Evolutionary conservation across 2,329 filamentous ascomycete species (phyloP), one percentile per base, ranked within the genome.

Genomic region (Fusarium bactridioides): DNA sequence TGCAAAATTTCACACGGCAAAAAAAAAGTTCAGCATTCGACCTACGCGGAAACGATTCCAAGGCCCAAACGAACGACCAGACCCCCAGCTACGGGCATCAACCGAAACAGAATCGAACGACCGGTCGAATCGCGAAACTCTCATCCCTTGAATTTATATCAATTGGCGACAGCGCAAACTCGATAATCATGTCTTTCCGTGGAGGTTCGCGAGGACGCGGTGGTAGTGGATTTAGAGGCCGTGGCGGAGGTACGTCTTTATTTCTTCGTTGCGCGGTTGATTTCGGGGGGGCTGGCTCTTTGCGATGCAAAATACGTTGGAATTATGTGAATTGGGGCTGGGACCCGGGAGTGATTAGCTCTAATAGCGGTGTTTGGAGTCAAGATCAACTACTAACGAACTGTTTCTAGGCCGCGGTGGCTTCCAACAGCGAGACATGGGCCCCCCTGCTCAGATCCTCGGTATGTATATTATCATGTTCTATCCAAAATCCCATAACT

Each of bases 401-500:
- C 7, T 25, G 29, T 67, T 47, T 69, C 47, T 56, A 81, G 80
- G 80, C 67, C 80, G 81, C 55, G 81, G 81, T 72, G 80, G 81
- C 63, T 83, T 79, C 79, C 79, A 80, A 69, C 81, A 82, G 77
- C 78, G 81, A 68, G 81, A 83, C 72, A 79, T 82, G 76, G 81
- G 81, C 44, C 81, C 81, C 62, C 81, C 81, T 59, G 81, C 80
- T 41, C 74, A 77, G 55, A 79, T 83, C 51, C 77, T 82, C 57
- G 81, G 81, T 81, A 80, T 43, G 79, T 75, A 16, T 18, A 43
- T 29, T 23, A 27, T 33, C 38, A 25, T 18, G 18, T 40, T n/a
- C n/a, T 13, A 7, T 16, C n/a, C 15, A 10, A 37, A 6, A n/a
- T 31, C 11, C 12, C 15, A 21, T 23, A 35, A 44, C 72, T 72